Evolutionary conservation across 2,329 filamentous ascomycete genomes (phyloP), one percentile per base, ranked within the genome.

Genomic region (Trichophyton mentagrophytes): DNA sequence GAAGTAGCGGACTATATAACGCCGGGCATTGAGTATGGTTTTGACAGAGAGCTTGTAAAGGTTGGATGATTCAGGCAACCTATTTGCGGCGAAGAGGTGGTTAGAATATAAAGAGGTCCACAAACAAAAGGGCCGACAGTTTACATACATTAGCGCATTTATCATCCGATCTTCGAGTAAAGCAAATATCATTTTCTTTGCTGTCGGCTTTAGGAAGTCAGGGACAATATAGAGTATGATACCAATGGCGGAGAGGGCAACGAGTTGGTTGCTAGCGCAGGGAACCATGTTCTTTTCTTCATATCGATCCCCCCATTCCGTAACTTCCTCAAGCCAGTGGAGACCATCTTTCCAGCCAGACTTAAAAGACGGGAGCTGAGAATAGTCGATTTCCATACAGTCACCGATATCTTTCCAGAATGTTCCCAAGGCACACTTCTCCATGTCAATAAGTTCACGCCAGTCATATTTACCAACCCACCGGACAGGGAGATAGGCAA

Each of bases 351-450:
- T 69, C 69, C 74, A 79, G 2, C 73, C 73, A 13, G 65, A 66
- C n/a, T 65, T 62, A 11, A 56, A 62, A 1, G 71, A 73, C 1
- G 73, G 73, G 20, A 82, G 70, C 0, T 58, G 64, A 0, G 70
- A 68, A 51, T 72, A 79, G 0, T 71, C 67, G 59, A 89, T 87
- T 0, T 77, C 78, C 85, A 89, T 88, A 65, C 81, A 80, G 60
- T 87, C 82, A n/a, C 85, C 86, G 44, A 88, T 75, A 60, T 76
- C 74, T 69, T 85, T 85, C 84, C 85, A 88, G 66, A 85, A 81
- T 1, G 80, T 81, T 20, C 79, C 82, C 44, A 84, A 70, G 1
- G 84, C 85, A 64, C 83, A 85, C 2, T 55, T 36, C 69, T 89
- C 86, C 73, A 88, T 78, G 1, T 82, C 78, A n/a, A 79, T 83